Evolutionary conservation across 2,329 filamentous ascomycete genomes (phyloP).

Genomic region (Podosphaera xanthii): DNA sequence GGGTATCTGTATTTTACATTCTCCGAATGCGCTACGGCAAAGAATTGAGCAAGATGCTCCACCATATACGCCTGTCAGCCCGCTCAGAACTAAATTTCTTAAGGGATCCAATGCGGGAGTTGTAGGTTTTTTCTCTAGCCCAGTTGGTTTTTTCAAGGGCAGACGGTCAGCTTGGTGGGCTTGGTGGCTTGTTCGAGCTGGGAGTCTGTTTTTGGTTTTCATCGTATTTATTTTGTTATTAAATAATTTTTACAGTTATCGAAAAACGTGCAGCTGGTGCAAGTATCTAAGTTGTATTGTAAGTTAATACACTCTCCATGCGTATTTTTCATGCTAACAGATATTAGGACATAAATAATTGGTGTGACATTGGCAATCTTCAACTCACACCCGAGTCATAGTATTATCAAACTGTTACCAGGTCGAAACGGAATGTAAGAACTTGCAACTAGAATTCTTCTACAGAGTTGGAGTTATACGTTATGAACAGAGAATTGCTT

Average conservation of each 20-base stretch:
- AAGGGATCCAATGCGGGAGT: constrained; percentile 9
- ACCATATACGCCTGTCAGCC: constrained; percentile 46
- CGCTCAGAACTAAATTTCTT: constrained; percentile 19
- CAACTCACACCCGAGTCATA: constrained; percentile 3
- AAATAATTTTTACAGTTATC: constrained; percentile 73
- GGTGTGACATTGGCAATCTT: constrained; percentile 29
- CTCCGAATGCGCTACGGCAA: constrained; percentile 55
- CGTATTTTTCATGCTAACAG: constrained; percentile 18
- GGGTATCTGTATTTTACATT: constrained; percentile 71
- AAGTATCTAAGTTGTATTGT: constrained; percentile 86
- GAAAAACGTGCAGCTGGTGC: constrained; percentile 68
- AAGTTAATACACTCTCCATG: constrained; percentile 21
- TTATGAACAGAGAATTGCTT: no score
- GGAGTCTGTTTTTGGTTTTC: constrained; percentile 54
- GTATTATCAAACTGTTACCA: constrained; percentile 3
- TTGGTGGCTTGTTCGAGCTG: constrained; percentile 79
- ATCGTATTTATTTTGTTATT: constrained; percentile 70
- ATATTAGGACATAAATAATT: constrained; percentile 49
- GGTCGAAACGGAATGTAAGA: no score
- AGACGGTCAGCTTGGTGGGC: constrained; percentile 89
- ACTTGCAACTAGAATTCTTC: no score
- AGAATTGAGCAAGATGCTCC: constrained; percentile 46
- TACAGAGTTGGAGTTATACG: no score
- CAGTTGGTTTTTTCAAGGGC: constrained; percentile 68
- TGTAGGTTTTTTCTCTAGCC: constrained; percentile 31